A percentile compares a stretch with the other conserved stretches of the same genome.
These are phyloP conservation scores for Ogataea henricii DNA, from an alignment of 805 yeast genomes.

Conservation along the genomic window DNA sequence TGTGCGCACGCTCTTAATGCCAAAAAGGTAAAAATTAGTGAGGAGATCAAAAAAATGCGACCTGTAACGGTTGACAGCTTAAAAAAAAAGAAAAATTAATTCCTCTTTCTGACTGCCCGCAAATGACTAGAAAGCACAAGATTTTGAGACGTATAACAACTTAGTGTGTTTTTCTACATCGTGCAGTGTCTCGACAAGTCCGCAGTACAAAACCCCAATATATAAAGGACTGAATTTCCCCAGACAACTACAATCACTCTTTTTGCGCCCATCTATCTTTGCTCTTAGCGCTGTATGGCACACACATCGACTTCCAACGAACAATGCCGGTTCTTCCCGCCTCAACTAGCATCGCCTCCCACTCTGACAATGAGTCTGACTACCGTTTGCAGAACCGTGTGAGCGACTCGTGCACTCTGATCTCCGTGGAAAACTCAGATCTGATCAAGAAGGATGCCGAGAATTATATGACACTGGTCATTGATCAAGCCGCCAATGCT, in stretches of 20 bases:
- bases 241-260: background rate
- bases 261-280: background rate
- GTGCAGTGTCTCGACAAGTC: background rate
- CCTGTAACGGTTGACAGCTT: background rate
- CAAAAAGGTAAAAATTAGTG: background rate
- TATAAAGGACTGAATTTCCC: background rate
- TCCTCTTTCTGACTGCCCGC: background rate
- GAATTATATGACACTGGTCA: background rate
- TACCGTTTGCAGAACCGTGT: constrained; percentile 2
- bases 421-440: constrained; percentile 1
- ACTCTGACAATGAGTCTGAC: constrained; percentile 2
- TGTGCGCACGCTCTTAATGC: background rate
- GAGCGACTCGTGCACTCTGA: constrained; percentile 14
- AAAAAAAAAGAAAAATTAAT: background rate
- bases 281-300: constrained; percentile 5
- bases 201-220: background rate
- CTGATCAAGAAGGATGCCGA: constrained; percentile 1
- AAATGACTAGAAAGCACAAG: background rate
- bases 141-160: background rate
- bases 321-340: constrained; percentile 11
- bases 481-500: background rate
- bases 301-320: background rate
- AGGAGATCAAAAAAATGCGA: background rate
- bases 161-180: background rate
- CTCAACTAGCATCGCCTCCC: constrained; percentile 4